Percentiles rank a stretch among this genome's conserved stretches.
Evolutionary conservation across 106 monocot genomes (phyloP).

Genomic region (Allium fistulosum): DNA sequence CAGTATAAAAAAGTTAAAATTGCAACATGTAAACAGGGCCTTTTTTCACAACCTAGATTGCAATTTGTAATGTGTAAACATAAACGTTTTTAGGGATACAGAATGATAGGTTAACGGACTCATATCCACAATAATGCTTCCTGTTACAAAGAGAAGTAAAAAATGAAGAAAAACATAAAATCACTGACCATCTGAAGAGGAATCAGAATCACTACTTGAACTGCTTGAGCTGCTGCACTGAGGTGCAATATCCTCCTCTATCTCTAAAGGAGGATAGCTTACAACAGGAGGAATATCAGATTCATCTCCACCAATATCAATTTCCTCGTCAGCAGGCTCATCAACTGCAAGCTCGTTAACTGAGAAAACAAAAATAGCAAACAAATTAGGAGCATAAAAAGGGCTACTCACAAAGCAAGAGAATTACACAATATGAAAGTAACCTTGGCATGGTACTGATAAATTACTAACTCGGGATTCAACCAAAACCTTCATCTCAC

Average conservation of each 20-base stretch:
- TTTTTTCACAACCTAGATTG: no score
- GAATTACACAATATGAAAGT: background rate
- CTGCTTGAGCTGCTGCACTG: conserved; percentile 46
- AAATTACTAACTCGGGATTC: conserved; percentile 69
- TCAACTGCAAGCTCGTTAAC: conserved; percentile 24
- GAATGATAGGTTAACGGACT: no score
- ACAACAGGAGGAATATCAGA: conserved; percentile 25
- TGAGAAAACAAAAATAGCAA: background rate
- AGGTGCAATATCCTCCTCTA: conserved; percentile 41
- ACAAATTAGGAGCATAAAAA: no score
- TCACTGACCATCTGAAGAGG: conserved; percentile 80
- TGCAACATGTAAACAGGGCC: no score
- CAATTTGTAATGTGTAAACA: no score
- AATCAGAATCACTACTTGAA: conserved; percentile 65
- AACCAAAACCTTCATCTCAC: conserved; percentile 64
- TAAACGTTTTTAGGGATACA: no score
- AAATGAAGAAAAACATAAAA: no score
- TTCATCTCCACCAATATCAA: conserved; percentile 67
- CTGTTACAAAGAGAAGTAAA: no score
- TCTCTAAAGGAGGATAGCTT: conserved; percentile 61
- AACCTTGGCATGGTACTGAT: conserved; percentile 55
- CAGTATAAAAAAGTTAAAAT: no score
- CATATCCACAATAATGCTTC: no score
- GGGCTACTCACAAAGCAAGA: no score
- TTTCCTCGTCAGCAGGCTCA: conserved; percentile 53